Base-by-base conservation (phyloP, 352 stramenopile genomes). In the Globisporangium parvum region DNA sequence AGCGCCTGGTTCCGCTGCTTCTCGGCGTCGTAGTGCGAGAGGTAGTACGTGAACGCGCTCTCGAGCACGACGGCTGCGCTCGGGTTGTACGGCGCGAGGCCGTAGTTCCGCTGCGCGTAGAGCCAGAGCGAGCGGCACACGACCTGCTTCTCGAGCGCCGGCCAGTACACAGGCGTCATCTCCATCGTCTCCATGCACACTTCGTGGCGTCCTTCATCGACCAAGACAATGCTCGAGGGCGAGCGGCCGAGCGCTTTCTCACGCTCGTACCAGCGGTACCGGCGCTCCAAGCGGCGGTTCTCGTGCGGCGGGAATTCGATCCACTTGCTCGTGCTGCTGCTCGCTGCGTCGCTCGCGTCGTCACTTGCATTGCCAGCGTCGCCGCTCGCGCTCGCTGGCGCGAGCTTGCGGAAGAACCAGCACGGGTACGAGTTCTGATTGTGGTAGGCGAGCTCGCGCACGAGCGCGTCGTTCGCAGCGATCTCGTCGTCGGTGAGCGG, bases 131-230 rank as follows among this genome's bases (percentile, higher is more conserved):
- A 88, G 15, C 80, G 78, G 50, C 81, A 77, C 31, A 92, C 78
- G 39, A 83, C 51, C 55, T 83, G 73, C 57, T 82, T 75, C 51
- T 91, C 83, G 4, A 91, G 55, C 6, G 71, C 65, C 6, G 71
- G 66, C 85, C 85, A 95, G 51, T 93, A 95, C 48, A 95, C 79
- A 0, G 80, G 79, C 44, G 50, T 87, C 78, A 93, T 92, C 15
- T 65, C 65, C 80, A 92, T 91, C 1, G 65, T 78, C 28, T 88
- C 78, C 33, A 95, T 52, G 39, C 81, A 77, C 14, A 95, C 85
- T 54, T 93, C 81, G 57, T 90, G 70, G 9, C 83, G 78, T 6
- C 85, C 85, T 80, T 93, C 77, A 51, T 95, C 83, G 0, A 95
- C 85, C 4, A 90, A 21, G 9, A 95, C 85, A 24, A 88, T 69